These are phyloP conservation scores for Excoecaria cochinchinensis DNA, from an alignment of 345 rosid genomes.

Conservation along the genomic window DNA sequence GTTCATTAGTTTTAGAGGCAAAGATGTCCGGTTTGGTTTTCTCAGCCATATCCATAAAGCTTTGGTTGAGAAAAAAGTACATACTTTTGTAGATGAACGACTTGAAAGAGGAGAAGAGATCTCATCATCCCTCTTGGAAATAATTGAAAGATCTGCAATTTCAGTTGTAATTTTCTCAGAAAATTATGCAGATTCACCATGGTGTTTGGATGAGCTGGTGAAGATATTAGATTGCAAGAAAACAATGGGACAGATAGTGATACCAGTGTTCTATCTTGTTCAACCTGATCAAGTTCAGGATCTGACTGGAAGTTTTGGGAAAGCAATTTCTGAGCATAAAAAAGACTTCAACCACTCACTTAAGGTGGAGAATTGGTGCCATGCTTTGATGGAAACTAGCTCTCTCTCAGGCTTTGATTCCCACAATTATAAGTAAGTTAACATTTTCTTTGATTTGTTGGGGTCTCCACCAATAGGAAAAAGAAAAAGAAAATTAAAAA, in stretches of 20 bases:
- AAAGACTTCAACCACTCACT: not conserved
- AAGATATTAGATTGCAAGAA: constrained; percentile 2
- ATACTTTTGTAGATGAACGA: not conserved
- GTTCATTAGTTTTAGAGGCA: constrained; percentile 14
- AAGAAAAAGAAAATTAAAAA: not conserved
- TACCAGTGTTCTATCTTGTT: not conserved
- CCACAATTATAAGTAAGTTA: not conserved
- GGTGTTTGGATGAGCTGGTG: constrained; percentile 19
- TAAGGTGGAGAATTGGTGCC: not conserved
- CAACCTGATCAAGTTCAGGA: not conserved
- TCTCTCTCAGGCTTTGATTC: not conserved
- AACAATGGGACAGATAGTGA: not conserved
- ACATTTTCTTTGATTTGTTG: not conserved
- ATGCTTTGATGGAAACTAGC: not conserved
- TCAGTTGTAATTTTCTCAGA: constrained; percentile 6
- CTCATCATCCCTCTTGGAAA: not conserved
- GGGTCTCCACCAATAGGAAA: not conserved
- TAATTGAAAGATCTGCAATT: not conserved
- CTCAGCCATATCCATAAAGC: not conserved
- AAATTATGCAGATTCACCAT: constrained; percentile 8
- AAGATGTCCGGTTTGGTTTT: not conserved
- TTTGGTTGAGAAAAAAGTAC: not conserved
- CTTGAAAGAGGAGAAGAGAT: constrained; percentile 7
- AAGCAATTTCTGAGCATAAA: not conserved
- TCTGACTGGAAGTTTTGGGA: not conserved